These are phyloP conservation scores for Talaromyces ruber DNA, from an alignment of 495 filamentous ascomycete genomes.

Conservation along the genomic window DNA sequence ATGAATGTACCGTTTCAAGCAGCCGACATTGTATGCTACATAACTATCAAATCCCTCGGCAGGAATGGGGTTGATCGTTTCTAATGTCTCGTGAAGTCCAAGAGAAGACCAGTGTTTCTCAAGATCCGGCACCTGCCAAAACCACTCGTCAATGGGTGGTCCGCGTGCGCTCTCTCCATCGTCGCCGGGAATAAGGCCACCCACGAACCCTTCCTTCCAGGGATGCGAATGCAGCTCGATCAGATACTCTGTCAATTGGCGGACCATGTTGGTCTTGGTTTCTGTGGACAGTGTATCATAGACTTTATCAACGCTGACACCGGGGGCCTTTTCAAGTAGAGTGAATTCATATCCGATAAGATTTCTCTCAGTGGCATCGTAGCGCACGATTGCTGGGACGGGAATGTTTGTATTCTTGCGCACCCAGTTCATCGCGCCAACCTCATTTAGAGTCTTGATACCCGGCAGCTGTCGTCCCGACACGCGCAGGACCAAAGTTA, in stretches of 20 bases:
- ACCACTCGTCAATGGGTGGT: slow-evolving; percentile 20
- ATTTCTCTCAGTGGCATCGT: slow-evolving; percentile 18
- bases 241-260: slow-evolving; percentile 21
- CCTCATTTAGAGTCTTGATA: slow-evolving; percentile 28
- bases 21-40: slow-evolving; percentile 13
- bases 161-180: slow-evolving; percentile 3
- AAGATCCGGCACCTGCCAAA: slow-evolving; percentile 20
- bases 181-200: slow-evolving; percentile 11
- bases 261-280: slow-evolving; percentile 10
- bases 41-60: slow-evolving; percentile 8
- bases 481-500: slow-evolving; percentile 22
- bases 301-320: slow-evolving; percentile 16
- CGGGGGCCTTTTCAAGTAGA: slow-evolving; percentile 15
- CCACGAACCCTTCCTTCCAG: slow-evolving; percentile 12
- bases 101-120: slow-evolving; percentile 13
- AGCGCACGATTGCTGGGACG: slow-evolving; percentile 16
- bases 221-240: slow-evolving; percentile 17
- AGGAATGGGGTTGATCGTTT: slow-evolving; percentile 9
- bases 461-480: slow-evolving; percentile 21
- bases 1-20: slow-evolving; percentile 12
- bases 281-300: slow-evolving; percentile 14
- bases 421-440: slow-evolving; percentile 24
- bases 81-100: slow-evolving; percentile 16
- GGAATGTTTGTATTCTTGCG: slow-evolving; percentile 18
- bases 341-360: slow-evolving; percentile 23